These are phyloP conservation scores for Annulohypoxylon bovei DNA, from an alignment of 495 filamentous ascomycete species.

Conservation along the genomic window DNA sequence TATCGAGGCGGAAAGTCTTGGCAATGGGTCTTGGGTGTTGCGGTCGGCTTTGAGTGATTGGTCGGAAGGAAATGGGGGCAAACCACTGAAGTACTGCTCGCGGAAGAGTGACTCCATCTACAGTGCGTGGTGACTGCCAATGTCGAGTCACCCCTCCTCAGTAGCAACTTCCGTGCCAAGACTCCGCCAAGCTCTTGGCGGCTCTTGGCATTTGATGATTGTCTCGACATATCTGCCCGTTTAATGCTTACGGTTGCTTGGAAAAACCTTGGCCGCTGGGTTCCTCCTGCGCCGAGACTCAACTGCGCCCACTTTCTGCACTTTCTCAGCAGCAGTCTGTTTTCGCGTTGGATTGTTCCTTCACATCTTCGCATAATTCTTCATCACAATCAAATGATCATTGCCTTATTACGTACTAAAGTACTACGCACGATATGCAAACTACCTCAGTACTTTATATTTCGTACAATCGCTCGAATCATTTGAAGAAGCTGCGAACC, in stretches of 20 bases:
- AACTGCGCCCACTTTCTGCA: slow-evolving; percentile 45
- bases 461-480: slow-evolving; percentile 6
- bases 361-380: slow-evolving; percentile 12
- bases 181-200: slow-evolving; percentile 45
- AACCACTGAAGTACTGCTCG: slow-evolving; percentile 37
- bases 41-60: slow-evolving; percentile 36
- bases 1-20: slow-evolving; percentile 60
- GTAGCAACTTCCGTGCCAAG: slow-evolving; percentile 45
- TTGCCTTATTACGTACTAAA: slow-evolving; percentile 33
- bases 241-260: slow-evolving; percentile 39
- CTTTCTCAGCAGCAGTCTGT: slow-evolving; percentile 18
- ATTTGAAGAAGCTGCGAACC: not conserved
- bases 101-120: slow-evolving; percentile 33
- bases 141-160: slow-evolving; percentile 42
- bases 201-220: slow-evolving; percentile 55
- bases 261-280: slow-evolving; percentile 39
- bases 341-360: slow-evolving; percentile 20
- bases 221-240: slow-evolving; percentile 45
- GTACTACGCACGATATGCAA: slow-evolving; percentile 17
- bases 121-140: slow-evolving; percentile 12
- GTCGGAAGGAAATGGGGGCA: slow-evolving; percentile 33
- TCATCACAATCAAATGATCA: slow-evolving; percentile 23
- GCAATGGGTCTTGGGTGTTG: slow-evolving; percentile 48
- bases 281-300: slow-evolving; percentile 47
- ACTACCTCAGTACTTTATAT: not conserved